Conservation (phyloP, 768 basidiomycete species). For the Suillus clintonianus region DNA sequence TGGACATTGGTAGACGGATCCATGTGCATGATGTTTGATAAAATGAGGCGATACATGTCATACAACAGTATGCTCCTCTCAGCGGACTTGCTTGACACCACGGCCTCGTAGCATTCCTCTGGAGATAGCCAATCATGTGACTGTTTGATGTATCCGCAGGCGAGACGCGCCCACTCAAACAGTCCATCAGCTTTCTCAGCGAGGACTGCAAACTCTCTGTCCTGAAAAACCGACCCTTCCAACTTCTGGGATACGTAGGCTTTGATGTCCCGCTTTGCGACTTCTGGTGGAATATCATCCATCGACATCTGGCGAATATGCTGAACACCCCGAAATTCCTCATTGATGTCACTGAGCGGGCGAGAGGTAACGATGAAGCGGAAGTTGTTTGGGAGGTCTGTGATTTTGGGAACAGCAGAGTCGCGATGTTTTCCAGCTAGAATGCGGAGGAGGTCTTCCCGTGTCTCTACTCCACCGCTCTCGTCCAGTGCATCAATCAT, state of each 20-base stretch:
- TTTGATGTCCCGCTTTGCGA: neutral
- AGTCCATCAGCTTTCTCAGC: neutral
- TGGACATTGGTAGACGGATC: no score
- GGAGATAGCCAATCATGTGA: neutral
- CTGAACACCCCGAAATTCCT: neutral
- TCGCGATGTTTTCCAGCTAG: no score
- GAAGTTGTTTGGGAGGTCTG: neutral
- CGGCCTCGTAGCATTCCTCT: neutral
- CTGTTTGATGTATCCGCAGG: slow-evolving; percentile 1
- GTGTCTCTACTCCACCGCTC: slow-evolving; percentile 6
- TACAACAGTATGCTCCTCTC: neutral
- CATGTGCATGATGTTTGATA: neutral
- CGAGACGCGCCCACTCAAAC: neutral
- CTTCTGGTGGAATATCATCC: neutral
- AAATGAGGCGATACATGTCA: slow-evolving; percentile 1
- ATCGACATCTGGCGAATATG: neutral
- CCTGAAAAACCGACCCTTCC: neutral
- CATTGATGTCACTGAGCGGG: neutral
- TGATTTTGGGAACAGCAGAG: no score
- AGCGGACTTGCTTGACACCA: neutral
- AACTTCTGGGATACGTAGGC: neutral
- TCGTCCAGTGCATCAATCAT: slow-evolving; percentile 26
- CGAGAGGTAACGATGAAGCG: slow-evolving; percentile 12
- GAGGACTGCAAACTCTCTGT: neutral
- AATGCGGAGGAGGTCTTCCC: neutral